Conservation (phyloP, 768 basidiomycete genomes). For the Rubroboletus satanas region DNA sequence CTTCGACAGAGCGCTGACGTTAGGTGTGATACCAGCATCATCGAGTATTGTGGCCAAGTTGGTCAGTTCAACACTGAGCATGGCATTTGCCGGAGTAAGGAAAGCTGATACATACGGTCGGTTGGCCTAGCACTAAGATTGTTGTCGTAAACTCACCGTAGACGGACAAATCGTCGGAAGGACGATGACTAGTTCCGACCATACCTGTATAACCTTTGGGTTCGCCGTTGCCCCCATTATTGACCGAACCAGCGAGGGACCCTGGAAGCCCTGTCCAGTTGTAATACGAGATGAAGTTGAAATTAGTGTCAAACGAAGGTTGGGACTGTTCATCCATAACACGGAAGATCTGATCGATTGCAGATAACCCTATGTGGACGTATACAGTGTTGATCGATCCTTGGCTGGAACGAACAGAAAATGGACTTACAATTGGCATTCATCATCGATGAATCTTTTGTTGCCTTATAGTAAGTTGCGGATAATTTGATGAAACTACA, state of each 20-base stretch:
- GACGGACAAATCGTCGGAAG: slow-evolving; percentile 68
- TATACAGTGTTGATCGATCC: background rate
- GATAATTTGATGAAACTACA: slow-evolving; percentile 80
- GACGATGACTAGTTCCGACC: slow-evolving; percentile 73
- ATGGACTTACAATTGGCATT: slow-evolving; percentile 56
- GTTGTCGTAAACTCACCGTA: slow-evolving; percentile 45
- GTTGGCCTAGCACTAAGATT: background rate
- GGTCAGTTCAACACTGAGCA: slow-evolving; percentile 70
- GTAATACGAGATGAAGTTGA: slow-evolving; percentile 73
- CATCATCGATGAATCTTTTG: slow-evolving; percentile 68
- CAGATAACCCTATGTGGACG: slow-evolving; percentile 50
- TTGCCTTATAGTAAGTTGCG: slow-evolving; percentile 66
- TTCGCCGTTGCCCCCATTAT: slow-evolving; percentile 69
- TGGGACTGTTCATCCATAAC: slow-evolving; percentile 78
- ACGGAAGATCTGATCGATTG: slow-evolving; percentile 68
- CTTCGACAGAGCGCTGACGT: slow-evolving; percentile 51
- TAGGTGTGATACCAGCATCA: slow-evolving; percentile 40
- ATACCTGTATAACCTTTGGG: slow-evolving; percentile 70
- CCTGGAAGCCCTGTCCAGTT: slow-evolving; percentile 77
- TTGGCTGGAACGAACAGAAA: background rate
- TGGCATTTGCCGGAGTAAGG: slow-evolving; percentile 75
- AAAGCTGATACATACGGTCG: slow-evolving; percentile 48
- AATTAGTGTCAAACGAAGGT: slow-evolving; percentile 61
- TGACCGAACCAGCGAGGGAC: slow-evolving; percentile 53
- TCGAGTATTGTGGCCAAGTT: slow-evolving; percentile 62